Evolutionary conservation across 2,329 filamentous ascomycete genomes (phyloP), one percentile per base, ranked within the genome.

Genomic region (Coleophoma crateriformis): DNA sequence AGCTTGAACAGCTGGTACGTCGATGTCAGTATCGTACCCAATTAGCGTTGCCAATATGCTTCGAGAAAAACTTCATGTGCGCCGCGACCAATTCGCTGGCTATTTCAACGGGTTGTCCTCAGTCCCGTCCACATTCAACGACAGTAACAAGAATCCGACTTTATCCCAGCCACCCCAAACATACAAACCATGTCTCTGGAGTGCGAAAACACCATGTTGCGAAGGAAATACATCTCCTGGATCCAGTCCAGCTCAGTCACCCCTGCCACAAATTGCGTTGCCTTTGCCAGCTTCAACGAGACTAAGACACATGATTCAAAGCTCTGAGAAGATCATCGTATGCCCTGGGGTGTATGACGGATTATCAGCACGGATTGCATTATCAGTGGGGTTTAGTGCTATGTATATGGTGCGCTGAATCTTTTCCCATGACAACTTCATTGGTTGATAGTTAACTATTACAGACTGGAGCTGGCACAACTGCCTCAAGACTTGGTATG

Each of bases 321-420:
- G 70, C 17, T 58, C 64, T 11, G 60, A 67, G 22, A 66, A 69
- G 44, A 64, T 75, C 38, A 60, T 86, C 42, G 71, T 84, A 4
- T 80, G 77, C 44, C 84, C 84, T 0, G 84, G 84, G 27, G 82
- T 87, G 2, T 85, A 85, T 61, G 84, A 87, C 69, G 84, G 84
- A 12, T 74, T 85, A 47, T 81, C 79, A 2, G 83, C 83, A 1
- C 72, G 82, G 1, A 76, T 87, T 49, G 82, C 82, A 1, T 70
- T 84, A 27, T 68, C 72, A 33, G 71, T 79, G 15, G 82, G 82
- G 4, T 85, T 84, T 51, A 76, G 84, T 47, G 76, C 73, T 49
- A 62, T 87, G 33, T 87, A 46, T 20, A 46, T 46, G 45, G 45
- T 46, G 19, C 17, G 39, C 22, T 15, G 8, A 8, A 3, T 4